Percentiles rank a stretch among this genome's conserved stretches.
These are phyloP conservation scores for Chrysosphaeria jannelii DNA, from an alignment of 2,329 filamentous ascomycete species.

Conservation along the genomic window DNA sequence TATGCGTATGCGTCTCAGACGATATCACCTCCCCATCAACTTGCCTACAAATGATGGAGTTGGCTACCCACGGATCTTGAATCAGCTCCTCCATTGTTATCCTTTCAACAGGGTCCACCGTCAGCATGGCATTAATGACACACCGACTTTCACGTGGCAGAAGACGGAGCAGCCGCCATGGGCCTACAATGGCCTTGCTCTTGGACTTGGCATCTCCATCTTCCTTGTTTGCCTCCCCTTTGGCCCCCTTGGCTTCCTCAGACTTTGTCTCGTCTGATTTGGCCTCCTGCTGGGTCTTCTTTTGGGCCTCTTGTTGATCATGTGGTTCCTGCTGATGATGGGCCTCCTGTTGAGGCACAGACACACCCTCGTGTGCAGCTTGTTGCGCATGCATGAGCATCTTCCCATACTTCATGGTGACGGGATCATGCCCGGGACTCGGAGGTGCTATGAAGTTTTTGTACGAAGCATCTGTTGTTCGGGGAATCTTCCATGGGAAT, in stretches of 20 bases:
- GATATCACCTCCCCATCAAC: constrained; percentile 40
- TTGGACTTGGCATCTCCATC: not conserved
- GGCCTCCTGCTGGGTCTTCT: not conserved
- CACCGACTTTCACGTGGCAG: constrained; percentile 70
- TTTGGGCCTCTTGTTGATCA: not conserved
- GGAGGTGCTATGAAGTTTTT: constrained; percentile 73
- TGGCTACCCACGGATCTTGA: constrained; percentile 68
- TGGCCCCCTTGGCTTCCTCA: not conserved
- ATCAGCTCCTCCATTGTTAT: constrained; percentile 68
- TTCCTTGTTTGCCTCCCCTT: not conserved
- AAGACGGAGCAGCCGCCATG: constrained; percentile 65
- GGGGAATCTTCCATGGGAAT: constrained; percentile 92
- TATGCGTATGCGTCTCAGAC: constrained; percentile 53
- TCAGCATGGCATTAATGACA: constrained; percentile 78
- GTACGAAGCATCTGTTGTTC: constrained; percentile 77
- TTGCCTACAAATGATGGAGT: constrained; percentile 59
- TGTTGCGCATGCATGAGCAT: constrained; percentile 14
- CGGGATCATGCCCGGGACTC: constrained; percentile 38
- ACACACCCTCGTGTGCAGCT: not conserved
- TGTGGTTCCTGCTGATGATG: constrained; percentile 1
- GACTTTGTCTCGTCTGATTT: constrained; percentile 1
- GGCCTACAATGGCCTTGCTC: constrained; percentile 46
- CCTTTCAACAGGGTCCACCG: constrained; percentile 55
- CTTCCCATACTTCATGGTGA: too few relatives aligned
- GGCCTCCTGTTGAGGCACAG: not conserved